Base-by-base conservation (phyloP, 371 early-diverging fungal species). In the Mucor ambiguus region DNA sequence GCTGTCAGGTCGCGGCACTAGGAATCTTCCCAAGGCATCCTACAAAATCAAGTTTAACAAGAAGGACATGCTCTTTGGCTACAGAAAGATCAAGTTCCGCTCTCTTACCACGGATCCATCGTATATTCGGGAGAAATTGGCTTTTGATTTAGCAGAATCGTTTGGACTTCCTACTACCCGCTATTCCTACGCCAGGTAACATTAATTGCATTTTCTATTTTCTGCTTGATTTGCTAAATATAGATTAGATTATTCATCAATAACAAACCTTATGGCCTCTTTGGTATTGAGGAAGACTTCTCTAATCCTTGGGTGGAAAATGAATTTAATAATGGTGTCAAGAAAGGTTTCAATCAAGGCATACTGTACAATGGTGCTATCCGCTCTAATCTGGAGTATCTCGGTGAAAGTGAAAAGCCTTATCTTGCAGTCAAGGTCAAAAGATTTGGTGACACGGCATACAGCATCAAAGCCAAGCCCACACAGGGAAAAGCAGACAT, bases 281-380 rank as follows among this genome's bases (percentile, higher is more conserved):
- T 72, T 69, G 69, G 71, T 4, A 44, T 80, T 24, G 62, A 75
- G 44, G 80, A 80, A 41, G 56, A 46, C 11, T 71, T 66, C 57
- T 67, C 75, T 22, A 63, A 75, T 16, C 63, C 72, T 11, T 80
- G 80, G 80, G 20, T 75, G 0, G 29, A 63, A 29, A 75, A 71
- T 26, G 74, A 75, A 24, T 80, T 80, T 35, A 59, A 63, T 35
- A 64, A 68, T 20, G 78, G 78, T 18, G 46, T 58, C 5, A 43
- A 71, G 12, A 11, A 65, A 11, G 69, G 70, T 38, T 46, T 71
- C 18, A 67, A 75, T 28, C 48, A 52, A 10, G 78, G 77, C 16
- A 59, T 37, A 12, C 43, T 80, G 8, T 80, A 72, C 49, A 58
- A 71, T 59, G 76, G 74, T 20, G 44, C 14, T 11, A 24, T 24